Conservation (phyloP, 768 basidiomycete genomes). For the Lentinula edodes region DNA sequence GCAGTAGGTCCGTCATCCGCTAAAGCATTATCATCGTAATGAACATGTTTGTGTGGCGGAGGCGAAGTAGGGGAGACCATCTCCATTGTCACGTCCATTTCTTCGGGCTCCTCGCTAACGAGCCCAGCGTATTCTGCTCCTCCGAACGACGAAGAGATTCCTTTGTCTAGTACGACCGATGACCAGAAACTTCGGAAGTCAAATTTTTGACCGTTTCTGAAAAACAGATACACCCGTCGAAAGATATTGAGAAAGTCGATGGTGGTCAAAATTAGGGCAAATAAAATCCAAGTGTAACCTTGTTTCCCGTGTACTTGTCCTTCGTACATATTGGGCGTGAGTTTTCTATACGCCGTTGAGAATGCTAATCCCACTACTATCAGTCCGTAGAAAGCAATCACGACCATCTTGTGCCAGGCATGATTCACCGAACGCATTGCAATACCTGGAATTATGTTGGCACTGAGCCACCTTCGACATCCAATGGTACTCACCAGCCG, state of each 20-base stretch:
- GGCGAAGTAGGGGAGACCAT: conserved; percentile 14
- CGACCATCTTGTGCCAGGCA: conserved; percentile 50
- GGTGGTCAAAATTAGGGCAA: conserved; percentile 39
- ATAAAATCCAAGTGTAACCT: conserved; percentile 45
- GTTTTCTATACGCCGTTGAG: conserved; percentile 66
- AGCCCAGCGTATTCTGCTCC: conserved; percentile 57
- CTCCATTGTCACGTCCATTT: conserved; percentile 41
- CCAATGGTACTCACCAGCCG: conserved; percentile 47
- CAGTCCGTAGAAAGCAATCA: conserved; percentile 60
- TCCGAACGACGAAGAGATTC: conserved; percentile 16
- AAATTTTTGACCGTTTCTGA: conserved; percentile 37
- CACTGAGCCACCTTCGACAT: background rate
- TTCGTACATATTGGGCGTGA: conserved; percentile 83
- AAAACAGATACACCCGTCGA: conserved; percentile 46
- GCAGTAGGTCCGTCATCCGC: conserved; percentile 34
- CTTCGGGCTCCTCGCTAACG: conserved; percentile 47
- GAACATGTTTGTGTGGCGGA: conserved; percentile 4
- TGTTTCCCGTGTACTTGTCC: conserved; percentile 56
- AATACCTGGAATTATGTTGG: conserved; percentile 47
- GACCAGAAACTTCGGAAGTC: conserved; percentile 50
- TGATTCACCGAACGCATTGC: conserved; percentile 75
- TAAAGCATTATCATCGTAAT: conserved; percentile 17
- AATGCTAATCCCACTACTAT: conserved; percentile 59
- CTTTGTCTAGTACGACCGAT: conserved; percentile 47
- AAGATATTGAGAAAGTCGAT: conserved; percentile 50